phyloP scores from a whole-genome alignment of 2,329 filamentous ascomycete genomes.

The Alternaria longipes region DNA sequence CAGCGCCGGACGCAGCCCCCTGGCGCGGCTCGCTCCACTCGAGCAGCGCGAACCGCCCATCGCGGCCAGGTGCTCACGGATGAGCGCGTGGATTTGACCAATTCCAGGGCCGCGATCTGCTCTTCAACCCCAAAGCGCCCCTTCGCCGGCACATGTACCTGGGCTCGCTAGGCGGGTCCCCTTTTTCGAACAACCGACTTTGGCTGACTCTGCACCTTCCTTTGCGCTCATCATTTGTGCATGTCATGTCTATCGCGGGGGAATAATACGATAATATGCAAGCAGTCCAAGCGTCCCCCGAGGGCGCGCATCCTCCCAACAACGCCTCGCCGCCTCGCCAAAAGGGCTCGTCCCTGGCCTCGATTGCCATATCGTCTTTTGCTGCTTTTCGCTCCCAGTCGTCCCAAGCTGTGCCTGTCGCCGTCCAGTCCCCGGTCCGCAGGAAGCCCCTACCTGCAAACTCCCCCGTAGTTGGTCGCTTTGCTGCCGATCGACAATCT shows the following conservation, averaged over 20 bases:
- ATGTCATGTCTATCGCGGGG: conserved; percentile 43
- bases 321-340: conserved; percentile 39
- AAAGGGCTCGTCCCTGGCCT: conserved; percentile 50
- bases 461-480: conserved; percentile 58
- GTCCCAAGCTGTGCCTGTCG: conserved; percentile 11
- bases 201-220: conserved; percentile 35
- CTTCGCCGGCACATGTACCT: conserved; percentile 35
- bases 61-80: conserved; percentile 16
- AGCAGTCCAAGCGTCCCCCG: conserved; percentile 37
- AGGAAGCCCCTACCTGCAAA: conserved; percentile 65
- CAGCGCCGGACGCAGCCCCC: conserved; percentile 26
- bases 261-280: conserved; percentile 45
- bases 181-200: conserved; percentile 41
- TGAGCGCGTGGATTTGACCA: conserved; percentile 38
- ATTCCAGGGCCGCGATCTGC: conserved; percentile 43
- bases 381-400: conserved; percentile 54
- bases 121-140: conserved; percentile 33
- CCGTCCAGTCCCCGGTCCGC: conserved; percentile 55
- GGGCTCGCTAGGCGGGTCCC: conserved; percentile 35
- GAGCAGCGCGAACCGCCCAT: conserved; percentile 35
- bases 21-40: conserved; percentile 36
- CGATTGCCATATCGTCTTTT: conserved; percentile 55
- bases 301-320: conserved; percentile 32
- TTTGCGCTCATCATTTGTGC: conserved; percentile 45
- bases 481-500: conserved; percentile 52